Evolutionary conservation across 1,284 basidiomycete genomes (phyloP), one percentile per base, ranked within the genome.

Genomic region (Cutaneotrichosporon cavernicola): DNA sequence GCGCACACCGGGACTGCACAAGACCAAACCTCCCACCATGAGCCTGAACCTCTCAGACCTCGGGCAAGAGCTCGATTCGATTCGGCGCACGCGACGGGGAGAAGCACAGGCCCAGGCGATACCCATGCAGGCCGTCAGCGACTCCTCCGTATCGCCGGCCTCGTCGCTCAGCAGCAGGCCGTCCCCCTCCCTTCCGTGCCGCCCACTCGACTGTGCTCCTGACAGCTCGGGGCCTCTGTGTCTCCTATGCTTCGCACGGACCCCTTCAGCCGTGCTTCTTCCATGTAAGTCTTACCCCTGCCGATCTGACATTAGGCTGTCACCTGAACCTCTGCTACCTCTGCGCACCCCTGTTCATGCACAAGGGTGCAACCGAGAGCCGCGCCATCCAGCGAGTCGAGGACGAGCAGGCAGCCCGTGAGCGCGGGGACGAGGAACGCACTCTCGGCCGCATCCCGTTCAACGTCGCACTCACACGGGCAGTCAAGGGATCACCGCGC

Each of bases 271-370:
- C 1, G 74, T 77, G 0, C 61, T 77, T 0, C 65, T 77, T 13
- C 75, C 75, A 22, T 77, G 75, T 76, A 49, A 62, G 75, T 66
- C 16, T 31, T n/a, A n/a, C 53, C 26, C 21, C 10, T 55, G 13
- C 16, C 21, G 16, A 36, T 16, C 50, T 49, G 31, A 51, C 56
- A 0, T 26, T 67, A 75, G 75, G 75, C 64, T 75, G 72, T 58
- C 75, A 77, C 61, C 66, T 77, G 30, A 75, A 77, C 58, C 67
- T 77, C 32, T 77, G 75, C 61, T 64, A 74, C 62, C 66, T 77
- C 36, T 77, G 75, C 53, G 75, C 73, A 2, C 75, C 75, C 14
- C 64, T 73, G 10, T 67, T 77, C 5, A 67, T 76, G 56, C 62
- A 62, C 51, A 61, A 63, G 38, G 46, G 58, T 31, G 47, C 56